Base-by-base conservation (phyloP, 768 basidiomycete genomes). In the Jaapia argillacea region DNA sequence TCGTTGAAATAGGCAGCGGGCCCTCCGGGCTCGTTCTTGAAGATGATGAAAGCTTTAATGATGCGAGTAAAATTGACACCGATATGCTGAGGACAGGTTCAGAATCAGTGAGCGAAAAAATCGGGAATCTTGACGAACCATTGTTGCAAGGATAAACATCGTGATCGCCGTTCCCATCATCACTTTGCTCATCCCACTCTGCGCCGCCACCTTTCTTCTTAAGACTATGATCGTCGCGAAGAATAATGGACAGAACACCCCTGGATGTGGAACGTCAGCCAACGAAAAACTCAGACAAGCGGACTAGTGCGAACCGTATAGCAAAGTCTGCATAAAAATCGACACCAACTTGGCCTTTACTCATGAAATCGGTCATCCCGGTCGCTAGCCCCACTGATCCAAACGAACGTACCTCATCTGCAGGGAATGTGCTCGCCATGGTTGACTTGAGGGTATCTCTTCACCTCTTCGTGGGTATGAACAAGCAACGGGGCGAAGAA, bases 51-150 rank as follows among this genome's bases (percentile, higher is more conserved):
- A 18, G 63, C 64, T 27, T 53, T 51, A 45, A 63, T 54, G n/a
- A 64, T 56, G 12, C 67, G 60, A 3, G 57, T 51, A 39, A 57
- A 61, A 45, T 67, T 62, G 24, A 65, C 54, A 3, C 48, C 59
- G 26, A 69, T 52, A 42, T 68, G 67, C 66, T 68, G 36, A 13
- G 13, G 27, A 36, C 20, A 21, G 37, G 12, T 38, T 7, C 16
- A 10, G 10, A 10, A 33, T 4, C 25, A 40, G 21, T 31, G 36
- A 45, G 31, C 20, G 27, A 36, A 26, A 13, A 39, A 13, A 2
- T 41, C 42, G 25, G 18, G 14, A 23, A 18, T 25, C 35, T 10
- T 13, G 13, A 36, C 58, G 23, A 24, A 61, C 63, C 51, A 60
- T 59, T 23, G 61, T 60, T 20, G 60, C 57, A 13, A 66, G 46